Percentiles rank a stretch among this genome's conserved stretches.
phyloP scores from a whole-genome alignment of 2,329 filamentous ascomycete species.

The Neospermospora avenae region DNA sequence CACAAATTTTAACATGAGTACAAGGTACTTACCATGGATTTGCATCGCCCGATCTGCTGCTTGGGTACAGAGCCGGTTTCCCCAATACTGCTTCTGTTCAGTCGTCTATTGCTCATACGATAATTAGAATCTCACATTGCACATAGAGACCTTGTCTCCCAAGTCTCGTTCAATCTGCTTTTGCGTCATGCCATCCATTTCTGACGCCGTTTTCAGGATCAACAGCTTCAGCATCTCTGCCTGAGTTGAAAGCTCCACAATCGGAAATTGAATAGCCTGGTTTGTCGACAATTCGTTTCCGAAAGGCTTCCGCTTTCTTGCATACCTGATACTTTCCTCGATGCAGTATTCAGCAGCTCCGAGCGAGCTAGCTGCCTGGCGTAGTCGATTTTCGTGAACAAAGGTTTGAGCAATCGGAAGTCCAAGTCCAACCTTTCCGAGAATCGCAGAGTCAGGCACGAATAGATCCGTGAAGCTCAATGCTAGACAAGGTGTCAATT shows the following conservation, averaged over 20 bases:
- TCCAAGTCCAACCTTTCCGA: slow-evolving; percentile 51
- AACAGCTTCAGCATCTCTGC: slow-evolving; percentile 58
- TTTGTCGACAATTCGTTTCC: slow-evolving; percentile 55
- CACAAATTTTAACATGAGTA: slow-evolving; percentile 13
- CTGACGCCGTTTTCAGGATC: slow-evolving; percentile 57
- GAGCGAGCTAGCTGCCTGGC: slow-evolving; percentile 59
- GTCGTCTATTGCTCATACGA: slow-evolving; percentile 38
- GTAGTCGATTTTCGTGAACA: slow-evolving; percentile 62
- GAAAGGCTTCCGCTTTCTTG: slow-evolving; percentile 51
- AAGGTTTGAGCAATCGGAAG: slow-evolving; percentile 62
- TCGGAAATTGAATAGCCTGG: slow-evolving; percentile 61
- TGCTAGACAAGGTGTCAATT: slow-evolving; percentile 26
- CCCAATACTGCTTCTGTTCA: slow-evolving; percentile 56
- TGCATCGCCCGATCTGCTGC: slow-evolving; percentile 62
- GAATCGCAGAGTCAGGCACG: slow-evolving; percentile 49
- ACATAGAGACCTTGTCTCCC: slow-evolving; percentile 63
- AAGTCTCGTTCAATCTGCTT: slow-evolving; percentile 50
- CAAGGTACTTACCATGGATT: slow-evolving; percentile 33
- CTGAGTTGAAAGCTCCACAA: slow-evolving; percentile 61
- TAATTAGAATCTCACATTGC: slow-evolving; percentile 65
- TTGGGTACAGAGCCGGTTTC: slow-evolving; percentile 56
- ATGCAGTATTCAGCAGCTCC: slow-evolving; percentile 60
- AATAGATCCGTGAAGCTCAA: slow-evolving; percentile 54
- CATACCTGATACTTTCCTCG: slow-evolving; percentile 53
- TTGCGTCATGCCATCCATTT: slow-evolving; percentile 55